Base-by-base conservation (phyloP, 192 early-diverging fungal genomes). In the Podila horticola region DNA sequence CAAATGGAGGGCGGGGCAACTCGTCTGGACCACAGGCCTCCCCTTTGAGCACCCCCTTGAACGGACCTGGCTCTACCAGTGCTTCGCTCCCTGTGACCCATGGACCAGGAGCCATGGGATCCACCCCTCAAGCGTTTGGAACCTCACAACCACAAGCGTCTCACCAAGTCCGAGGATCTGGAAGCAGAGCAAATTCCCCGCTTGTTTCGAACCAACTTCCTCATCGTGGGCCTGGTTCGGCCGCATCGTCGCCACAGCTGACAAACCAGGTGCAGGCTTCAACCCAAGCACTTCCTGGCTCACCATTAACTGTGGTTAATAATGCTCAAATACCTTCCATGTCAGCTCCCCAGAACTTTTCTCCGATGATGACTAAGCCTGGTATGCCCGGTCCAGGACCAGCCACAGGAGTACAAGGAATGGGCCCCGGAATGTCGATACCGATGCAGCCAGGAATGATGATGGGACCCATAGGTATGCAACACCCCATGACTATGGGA, bases 141-240 rank as follows among this genome's bases (percentile, higher is more conserved):
- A 45, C 41, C 11, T 13, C 41, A 45, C 41, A 45, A 45, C 11
- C 41, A 45, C 41, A 45, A 45, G 41, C 41, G 3, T 2, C 41
- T 15, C 52, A 55, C 5, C 52, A 55, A 55, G 52, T 12, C n/a
- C 20, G 20, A n/a, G 19, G 50, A 26, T 22, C 52, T 26, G 28
- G 62, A 12, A 64, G 71, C 36, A 55, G 51, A 55, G 31, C 50
- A 1, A 64, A 52, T 31, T 72, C 71, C 3, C 71, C 71, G 6
- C 63, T 65, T 64, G 55, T 65, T n/a, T 17, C 51, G 1, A 26
- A 55, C 31, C 71, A 58, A 24, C 19, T 72, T 17, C 71, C 62
- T 9, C 71, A 26, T 12, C 50, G 63, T 8, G 29, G 48, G 49
- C 52, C 62, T 29, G 63, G 62, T 45, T 58, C 71, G 19, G 63